phyloP scores from a whole-genome alignment of 371 early-diverging fungal genomes.

The Basidiobolus meristosporus region DNA sequence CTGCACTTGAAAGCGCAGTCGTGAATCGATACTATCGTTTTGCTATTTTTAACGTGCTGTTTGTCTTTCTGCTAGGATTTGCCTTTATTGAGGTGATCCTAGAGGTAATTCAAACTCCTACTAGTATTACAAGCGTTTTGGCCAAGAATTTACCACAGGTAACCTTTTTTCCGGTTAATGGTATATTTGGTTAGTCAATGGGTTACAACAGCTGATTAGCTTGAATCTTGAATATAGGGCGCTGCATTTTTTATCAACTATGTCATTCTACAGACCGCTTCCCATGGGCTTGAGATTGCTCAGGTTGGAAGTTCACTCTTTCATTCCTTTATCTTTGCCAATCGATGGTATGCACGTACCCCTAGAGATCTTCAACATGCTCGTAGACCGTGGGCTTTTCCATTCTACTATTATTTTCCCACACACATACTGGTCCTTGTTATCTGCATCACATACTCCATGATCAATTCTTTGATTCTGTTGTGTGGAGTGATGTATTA shows the following conservation, averaged over 20 bases:
- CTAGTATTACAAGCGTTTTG: slow-evolving; percentile 39
- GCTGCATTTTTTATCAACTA: slow-evolving; percentile 66
- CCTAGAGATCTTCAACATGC: slow-evolving; percentile 37
- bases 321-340: slow-evolving; percentile 22
- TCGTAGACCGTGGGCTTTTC: slow-evolving; percentile 36
- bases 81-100: slow-evolving; percentile 51
- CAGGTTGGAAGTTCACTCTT: slow-evolving; percentile 30
- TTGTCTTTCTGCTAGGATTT: slow-evolving; percentile 63
- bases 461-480: slow-evolving; percentile 69
- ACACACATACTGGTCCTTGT: slow-evolving; percentile 59
- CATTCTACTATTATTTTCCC: slow-evolving; percentile 44
- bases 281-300: slow-evolving; percentile 49
- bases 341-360: slow-evolving; percentile 28
- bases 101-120: slow-evolving; percentile 44
- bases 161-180: too few species aligned
- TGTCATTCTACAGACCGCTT: slow-evolving; percentile 43
- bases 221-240: slow-evolving; percentile 16
- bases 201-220: slow-evolving; percentile 6
- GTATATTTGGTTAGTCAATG: too few species aligned
- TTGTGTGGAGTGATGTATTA: slow-evolving; percentile 61
- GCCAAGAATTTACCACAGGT: slow-evolving; percentile 39
- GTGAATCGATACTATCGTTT: slow-evolving; percentile 69
- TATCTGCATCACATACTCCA: slow-evolving; percentile 70
- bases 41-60: slow-evolving; percentile 67
- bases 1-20: too few species aligned